These are phyloP conservation scores for Fimicolochytrium jonesii DNA, from an alignment of 192 early-diverging fungal species.

Conservation along the genomic window DNA sequence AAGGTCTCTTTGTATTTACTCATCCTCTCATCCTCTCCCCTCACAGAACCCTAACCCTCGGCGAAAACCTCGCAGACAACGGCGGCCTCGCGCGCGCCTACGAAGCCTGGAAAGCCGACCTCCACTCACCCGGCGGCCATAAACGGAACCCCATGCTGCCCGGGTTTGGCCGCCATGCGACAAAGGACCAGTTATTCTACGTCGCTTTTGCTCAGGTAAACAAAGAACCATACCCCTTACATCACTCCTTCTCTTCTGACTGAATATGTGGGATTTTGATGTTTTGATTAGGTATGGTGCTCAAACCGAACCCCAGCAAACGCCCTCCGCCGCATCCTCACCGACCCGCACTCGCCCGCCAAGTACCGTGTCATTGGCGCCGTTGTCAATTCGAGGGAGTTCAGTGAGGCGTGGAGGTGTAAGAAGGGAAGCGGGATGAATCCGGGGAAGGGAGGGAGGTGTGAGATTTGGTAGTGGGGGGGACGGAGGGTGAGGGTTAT, in stretches of 20 bases:
- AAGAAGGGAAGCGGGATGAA: slow-evolving; percentile 61
- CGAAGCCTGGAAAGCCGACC: slow-evolving; percentile 50
- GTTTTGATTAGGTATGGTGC: slow-evolving; percentile 48
- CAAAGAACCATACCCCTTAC: neutral
- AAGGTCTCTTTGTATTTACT: no score
- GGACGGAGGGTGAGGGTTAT: no score
- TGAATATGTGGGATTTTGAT: no score
- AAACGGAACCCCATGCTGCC: slow-evolving; percentile 31
- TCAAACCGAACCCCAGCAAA: slow-evolving; percentile 8
- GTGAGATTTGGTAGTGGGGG: slow-evolving; percentile 26
- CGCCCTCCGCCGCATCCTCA: slow-evolving; percentile 40
- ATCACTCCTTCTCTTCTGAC: no score
- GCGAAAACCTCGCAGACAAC: slow-evolving; percentile 69
- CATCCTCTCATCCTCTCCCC: no score
- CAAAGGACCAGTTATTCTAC: slow-evolving; percentile 47
- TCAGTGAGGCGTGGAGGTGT: slow-evolving; percentile 68
- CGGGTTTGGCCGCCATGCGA: slow-evolving; percentile 30
- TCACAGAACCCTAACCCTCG: slow-evolving; percentile 39
- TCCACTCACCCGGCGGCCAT: no score
- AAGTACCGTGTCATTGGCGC: slow-evolving; percentile 69
- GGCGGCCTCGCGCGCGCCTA: slow-evolving; percentile 49
- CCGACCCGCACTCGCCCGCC: slow-evolving; percentile 64
- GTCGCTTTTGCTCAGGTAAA: slow-evolving; percentile 31
- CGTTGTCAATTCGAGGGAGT: slow-evolving; percentile 59
- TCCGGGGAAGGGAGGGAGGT: slow-evolving; percentile 47